A percentile compares a stretch with the other conserved stretches of the same genome.
Conservation (phyloP, 148 eudicot species). For the Rhododendron griersonianum region DNA sequence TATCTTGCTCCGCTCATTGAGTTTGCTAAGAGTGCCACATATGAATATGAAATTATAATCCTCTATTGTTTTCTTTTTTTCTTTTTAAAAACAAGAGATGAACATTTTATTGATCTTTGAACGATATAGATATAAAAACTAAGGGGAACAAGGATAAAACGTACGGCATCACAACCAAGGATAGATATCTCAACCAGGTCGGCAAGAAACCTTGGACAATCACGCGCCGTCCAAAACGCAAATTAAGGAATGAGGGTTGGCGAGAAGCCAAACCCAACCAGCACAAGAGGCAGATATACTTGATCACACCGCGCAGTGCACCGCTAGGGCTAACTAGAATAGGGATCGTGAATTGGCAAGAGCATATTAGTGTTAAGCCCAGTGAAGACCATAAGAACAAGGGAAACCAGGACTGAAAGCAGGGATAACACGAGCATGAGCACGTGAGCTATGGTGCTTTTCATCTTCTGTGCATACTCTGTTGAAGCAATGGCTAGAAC, state of each 20-base stretch:
- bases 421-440: conserved; percentile 44
- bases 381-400: conserved; percentile 48
- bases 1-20: too few species aligned
- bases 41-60: too few species aligned
- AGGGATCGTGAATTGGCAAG: not conserved
- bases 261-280: too few species aligned
- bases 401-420: conserved; percentile 49
- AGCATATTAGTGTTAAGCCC: conserved; percentile 36
- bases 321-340: not conserved
- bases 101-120: too few species aligned
- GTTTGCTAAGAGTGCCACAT: too few species aligned
- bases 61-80: too few species aligned
- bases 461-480: conserved; percentile 42
- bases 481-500: conserved; percentile 28
- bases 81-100: too few species aligned
- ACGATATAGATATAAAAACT: too few species aligned
- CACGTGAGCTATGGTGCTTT: conserved; percentile 19
- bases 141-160: not conserved
- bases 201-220: not conserved
- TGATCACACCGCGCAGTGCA: not conserved
- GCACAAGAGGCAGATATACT: not conserved
- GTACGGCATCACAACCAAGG: not conserved
- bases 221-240: not conserved
- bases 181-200: not conserved
- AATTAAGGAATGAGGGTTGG: too few species aligned